A percentile compares a stretch with the other conserved stretches of the same genome.
These are phyloP conservation scores for Mentha longifolia DNA, from an alignment of 257 asterid genomes.

Conservation along the genomic window DNA sequence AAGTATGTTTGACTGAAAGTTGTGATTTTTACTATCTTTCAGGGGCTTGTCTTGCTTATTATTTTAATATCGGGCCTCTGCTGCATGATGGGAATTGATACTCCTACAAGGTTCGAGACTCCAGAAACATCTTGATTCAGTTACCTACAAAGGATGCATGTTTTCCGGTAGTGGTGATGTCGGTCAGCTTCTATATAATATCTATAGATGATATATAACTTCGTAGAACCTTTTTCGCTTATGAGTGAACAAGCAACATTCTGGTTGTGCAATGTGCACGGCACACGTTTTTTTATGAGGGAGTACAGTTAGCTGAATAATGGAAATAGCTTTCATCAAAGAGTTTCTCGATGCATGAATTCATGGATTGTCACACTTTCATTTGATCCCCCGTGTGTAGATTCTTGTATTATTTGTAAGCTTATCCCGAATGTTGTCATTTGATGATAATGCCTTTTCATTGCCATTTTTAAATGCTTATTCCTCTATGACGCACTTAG, in stretches of 20 bases:
- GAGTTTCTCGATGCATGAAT: conserved; percentile 20
- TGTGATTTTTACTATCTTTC: conserved; percentile 37
- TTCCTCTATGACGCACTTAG: background rate
- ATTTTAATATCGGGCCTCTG: conserved; percentile 95
- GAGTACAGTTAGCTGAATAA: conserved; percentile 35
- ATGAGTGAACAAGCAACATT: conserved; percentile 29
- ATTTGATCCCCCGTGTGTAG: conserved; percentile 14
- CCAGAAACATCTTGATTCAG: conserved; percentile 76
- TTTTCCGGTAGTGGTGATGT: conserved; percentile 29
- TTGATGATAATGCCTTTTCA: background rate
- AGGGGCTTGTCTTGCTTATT: conserved; percentile 87
- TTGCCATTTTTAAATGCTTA: background rate
- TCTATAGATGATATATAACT: conserved; percentile 30
- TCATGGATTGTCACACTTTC: conserved; percentile 23
- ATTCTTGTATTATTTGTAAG: conserved; percentile 22
- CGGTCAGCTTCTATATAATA: conserved; percentile 33
- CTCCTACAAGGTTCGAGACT: conserved; percentile 93
- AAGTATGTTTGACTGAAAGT: conserved; percentile 1
- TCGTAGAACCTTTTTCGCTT: conserved; percentile 22
- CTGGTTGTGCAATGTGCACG: conserved; percentile 35
- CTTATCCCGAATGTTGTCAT: background rate
- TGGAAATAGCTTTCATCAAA: conserved; percentile 31
- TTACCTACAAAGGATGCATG: conserved; percentile 25
- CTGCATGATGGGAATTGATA: conserved; percentile 98
- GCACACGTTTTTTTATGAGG: conserved; percentile 6